A percentile compares a stretch with the other conserved stretches of the same genome.
Conservation (phyloP, 2,329 filamentous ascomycete genomes). For the Hymenoscyphus fraxineus region DNA sequence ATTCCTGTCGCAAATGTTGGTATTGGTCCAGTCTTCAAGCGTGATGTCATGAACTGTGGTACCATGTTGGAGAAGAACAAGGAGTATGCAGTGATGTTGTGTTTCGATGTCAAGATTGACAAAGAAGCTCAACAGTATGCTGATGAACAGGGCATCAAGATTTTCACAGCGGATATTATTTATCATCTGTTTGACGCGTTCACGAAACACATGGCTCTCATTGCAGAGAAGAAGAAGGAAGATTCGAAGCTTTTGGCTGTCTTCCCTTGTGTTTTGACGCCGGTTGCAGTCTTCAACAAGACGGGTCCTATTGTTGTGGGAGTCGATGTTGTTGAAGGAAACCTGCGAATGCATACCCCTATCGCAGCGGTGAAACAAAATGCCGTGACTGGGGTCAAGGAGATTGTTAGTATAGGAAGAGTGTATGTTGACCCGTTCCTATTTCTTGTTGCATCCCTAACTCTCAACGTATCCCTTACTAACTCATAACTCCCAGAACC, state of each 20-base stretch:
- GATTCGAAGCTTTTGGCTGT: conserved; percentile 93
- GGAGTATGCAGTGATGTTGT: conserved; percentile 98
- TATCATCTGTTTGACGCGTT: conserved; percentile 98
- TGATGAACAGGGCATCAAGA: conserved; percentile 91
- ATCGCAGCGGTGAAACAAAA: conserved; percentile 84
- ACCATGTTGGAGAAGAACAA: conserved; percentile 95
- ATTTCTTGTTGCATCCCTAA: neutral
- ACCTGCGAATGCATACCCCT: conserved; percentile 80
- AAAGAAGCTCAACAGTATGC: conserved; percentile 91
- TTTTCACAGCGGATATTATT: conserved; percentile 98
- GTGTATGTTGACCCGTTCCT: conserved; percentile 45
- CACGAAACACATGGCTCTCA: conserved; percentile 86
- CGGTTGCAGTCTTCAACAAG: conserved; percentile 98
- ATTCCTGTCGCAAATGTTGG: conserved; percentile 97
- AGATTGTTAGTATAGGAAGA: conserved; percentile 81
- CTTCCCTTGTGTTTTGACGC: conserved; percentile 88
- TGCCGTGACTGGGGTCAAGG: conserved; percentile 72
- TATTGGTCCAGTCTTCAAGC: conserved; percentile 96
- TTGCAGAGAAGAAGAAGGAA: conserved; percentile 90
- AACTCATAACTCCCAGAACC: conserved; percentile 52
- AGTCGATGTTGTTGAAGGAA: conserved; percentile 91
- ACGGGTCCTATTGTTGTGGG: conserved; percentile 91
- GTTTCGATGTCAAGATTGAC: conserved; percentile 99
- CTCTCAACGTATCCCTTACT: conserved; percentile 17
- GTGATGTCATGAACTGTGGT: conserved; percentile 92